phyloP scores from a whole-genome alignment of 2,329 filamentous ascomycete genomes.

The Acrocalymma vagum region DNA sequence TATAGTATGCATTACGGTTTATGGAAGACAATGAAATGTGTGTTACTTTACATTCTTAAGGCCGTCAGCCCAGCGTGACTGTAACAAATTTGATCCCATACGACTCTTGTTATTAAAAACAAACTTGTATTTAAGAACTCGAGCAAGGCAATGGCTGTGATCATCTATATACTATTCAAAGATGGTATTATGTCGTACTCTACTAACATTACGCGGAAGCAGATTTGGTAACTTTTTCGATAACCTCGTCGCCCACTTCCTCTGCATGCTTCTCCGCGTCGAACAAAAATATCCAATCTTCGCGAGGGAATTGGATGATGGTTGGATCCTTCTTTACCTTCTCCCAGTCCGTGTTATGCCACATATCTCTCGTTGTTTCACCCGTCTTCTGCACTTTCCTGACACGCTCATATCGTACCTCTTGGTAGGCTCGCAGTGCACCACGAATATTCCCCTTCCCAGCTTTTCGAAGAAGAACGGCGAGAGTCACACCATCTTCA shows the following conservation, averaged over 20 bases:
- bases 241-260: constrained; percentile 35
- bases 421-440: constrained; percentile 42
- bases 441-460: constrained; percentile 38
- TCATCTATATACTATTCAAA: no score
- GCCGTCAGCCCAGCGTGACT: no score
- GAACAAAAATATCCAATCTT: constrained; percentile 43
- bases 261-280: constrained; percentile 41
- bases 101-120: no score
- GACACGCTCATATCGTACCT: constrained; percentile 43
- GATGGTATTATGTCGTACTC: no score
- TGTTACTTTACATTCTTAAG: no score
- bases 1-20: no score
- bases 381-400: constrained; percentile 45
- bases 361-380: constrained; percentile 43
- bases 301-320: constrained; percentile 37
- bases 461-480: constrained; percentile 32
- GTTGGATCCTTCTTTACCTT: constrained; percentile 41
- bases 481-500: constrained; percentile 54
- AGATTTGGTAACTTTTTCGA: constrained; percentile 26
- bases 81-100: no score
- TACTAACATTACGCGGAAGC: constrained; percentile 3
- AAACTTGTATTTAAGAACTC: no score
- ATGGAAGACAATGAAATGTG: no score
- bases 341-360: constrained; percentile 46
- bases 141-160: no score